Evolutionary conservation across 2,329 filamentous ascomycete species (phyloP).

Genomic region (Berkeleyomyces rouxiae): DNA sequence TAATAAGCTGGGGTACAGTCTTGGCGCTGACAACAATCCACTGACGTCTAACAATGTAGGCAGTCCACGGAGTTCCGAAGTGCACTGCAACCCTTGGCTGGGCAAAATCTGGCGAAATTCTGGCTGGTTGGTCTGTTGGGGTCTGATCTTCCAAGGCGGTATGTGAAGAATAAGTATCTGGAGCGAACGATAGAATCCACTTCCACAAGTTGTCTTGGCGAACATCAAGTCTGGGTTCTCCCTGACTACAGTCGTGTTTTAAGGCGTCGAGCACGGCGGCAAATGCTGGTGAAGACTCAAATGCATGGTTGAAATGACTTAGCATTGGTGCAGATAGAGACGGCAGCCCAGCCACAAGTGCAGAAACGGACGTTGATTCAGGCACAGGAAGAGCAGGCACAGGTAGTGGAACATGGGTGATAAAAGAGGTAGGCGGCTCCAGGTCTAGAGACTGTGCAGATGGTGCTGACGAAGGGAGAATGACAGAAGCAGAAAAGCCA

Average conservation of each 20-base stretch:
- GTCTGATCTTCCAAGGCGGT: not conserved
- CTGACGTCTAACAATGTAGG: conserved; percentile 20
- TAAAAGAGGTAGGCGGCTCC: not conserved
- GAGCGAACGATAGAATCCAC: conserved; percentile 20
- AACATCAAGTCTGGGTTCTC: conserved; percentile 14
- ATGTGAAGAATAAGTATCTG: not conserved
- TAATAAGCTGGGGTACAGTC: conserved; percentile 18
- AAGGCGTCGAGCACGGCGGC: conserved; percentile 18
- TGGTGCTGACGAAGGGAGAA: conserved; percentile 5
- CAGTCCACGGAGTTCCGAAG: conserved; percentile 24
- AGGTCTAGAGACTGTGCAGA: not conserved
- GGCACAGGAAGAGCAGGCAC: not conserved
- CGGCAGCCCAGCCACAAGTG: not conserved
- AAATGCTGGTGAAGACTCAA: conserved; percentile 19
- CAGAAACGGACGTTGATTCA: not conserved
- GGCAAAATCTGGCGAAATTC: conserved; percentile 15
- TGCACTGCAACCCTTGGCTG: conserved; percentile 15
- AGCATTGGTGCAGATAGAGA: conserved; percentile 7
- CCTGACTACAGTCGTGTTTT: not conserved
- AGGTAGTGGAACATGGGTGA: not conserved
- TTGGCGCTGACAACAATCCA: conserved; percentile 27
- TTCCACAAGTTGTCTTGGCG: conserved; percentile 24
- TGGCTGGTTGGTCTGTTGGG: not conserved
- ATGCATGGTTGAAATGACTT: conserved; percentile 23
- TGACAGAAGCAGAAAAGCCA: conserved; percentile 3